Conservation (phyloP, 2,329 filamentous ascomycete genomes). For the Coccinonectria pachysandricola region DNA sequence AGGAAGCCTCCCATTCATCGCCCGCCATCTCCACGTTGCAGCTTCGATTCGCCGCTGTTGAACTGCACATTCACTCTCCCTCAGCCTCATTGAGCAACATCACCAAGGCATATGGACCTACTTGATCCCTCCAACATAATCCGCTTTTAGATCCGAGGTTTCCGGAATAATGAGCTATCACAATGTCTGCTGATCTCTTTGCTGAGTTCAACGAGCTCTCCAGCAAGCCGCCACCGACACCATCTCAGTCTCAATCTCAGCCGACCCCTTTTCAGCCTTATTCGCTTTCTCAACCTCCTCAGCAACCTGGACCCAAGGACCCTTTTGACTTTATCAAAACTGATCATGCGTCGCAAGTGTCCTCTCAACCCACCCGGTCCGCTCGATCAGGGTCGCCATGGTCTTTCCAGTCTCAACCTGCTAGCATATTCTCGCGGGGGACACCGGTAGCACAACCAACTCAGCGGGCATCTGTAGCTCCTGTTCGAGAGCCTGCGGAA, state of each 20-base stretch:
- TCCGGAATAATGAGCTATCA: too few relatives aligned
- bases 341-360: constrained; percentile 8
- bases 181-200: constrained; percentile 57
- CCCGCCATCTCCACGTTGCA: too few relatives aligned
- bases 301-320: constrained; percentile 15
- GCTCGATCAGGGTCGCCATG: constrained; percentile 24
- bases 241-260: constrained; percentile 7
- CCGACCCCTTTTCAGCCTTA: constrained; percentile 5
- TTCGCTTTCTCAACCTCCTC: constrained; percentile 5
- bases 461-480: constrained; percentile 2
- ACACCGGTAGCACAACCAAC: constrained; percentile 5
- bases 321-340: constrained; percentile 16
- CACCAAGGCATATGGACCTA: too few relatives aligned
- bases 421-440: constrained; percentile 10
- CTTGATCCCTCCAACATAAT: too few relatives aligned
- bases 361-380: constrained; percentile 14
- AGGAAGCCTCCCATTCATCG: too few relatives aligned
- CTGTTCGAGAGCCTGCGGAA: too few relatives aligned
- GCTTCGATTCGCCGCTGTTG: too few relatives aligned
- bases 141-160: too few relatives aligned
- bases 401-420: constrained; percentile 18
- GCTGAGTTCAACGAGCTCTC: constrained; percentile 49
- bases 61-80: too few relatives aligned
- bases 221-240: constrained; percentile 21
- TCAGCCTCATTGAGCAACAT: too few relatives aligned